phyloP scores from a whole-genome alignment of 352 stramenopile species.

The Halophytophthora polymorphica region DNA sequence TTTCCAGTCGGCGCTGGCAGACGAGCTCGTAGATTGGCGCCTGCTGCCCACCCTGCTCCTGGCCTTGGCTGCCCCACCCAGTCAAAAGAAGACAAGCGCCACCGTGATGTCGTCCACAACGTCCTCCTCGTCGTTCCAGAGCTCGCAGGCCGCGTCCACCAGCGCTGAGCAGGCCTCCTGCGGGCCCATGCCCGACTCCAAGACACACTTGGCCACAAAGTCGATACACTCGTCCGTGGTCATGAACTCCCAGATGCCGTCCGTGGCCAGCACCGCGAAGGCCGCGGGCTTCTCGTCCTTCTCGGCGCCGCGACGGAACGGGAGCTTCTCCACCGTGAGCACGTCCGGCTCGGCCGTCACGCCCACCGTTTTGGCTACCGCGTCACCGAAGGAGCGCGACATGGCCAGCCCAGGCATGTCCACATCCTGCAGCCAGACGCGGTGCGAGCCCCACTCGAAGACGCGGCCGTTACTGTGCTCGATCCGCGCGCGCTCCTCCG shows the following conservation, averaged over 20 bases:
- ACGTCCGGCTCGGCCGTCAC: conserved; percentile 74
- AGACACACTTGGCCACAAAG: conserved; percentile 55
- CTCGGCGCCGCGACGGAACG: conserved; percentile 15
- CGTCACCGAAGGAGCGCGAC: conserved; percentile 78
- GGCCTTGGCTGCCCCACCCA: neutral
- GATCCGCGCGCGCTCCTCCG: conserved; percentile 67
- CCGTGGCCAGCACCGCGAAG: conserved; percentile 74
- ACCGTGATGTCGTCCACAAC: conserved; percentile 83
- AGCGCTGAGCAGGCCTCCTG: conserved; percentile 66
- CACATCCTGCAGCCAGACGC: conserved; percentile 84
- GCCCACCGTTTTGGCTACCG: conserved; percentile 74
- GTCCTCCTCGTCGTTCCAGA: conserved; percentile 79
- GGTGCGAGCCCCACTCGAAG: conserved; percentile 74
- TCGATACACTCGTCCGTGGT: conserved; percentile 64
- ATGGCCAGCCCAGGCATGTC: conserved; percentile 85
- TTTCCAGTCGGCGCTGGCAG: too few species aligned
- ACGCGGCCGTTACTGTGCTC: conserved; percentile 69
- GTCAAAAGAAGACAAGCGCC: conserved; percentile 64
- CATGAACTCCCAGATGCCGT: conserved; percentile 88
- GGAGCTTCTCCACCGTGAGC: conserved; percentile 36
- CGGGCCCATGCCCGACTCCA: conserved; percentile 40
- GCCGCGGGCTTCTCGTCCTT: conserved; percentile 22
- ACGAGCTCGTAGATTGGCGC: neutral
- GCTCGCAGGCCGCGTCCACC: conserved; percentile 61
- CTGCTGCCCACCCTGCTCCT: neutral